Base-by-base conservation (phyloP, 1,284 basidiomycete genomes). In the Naganishia albida region DNA sequence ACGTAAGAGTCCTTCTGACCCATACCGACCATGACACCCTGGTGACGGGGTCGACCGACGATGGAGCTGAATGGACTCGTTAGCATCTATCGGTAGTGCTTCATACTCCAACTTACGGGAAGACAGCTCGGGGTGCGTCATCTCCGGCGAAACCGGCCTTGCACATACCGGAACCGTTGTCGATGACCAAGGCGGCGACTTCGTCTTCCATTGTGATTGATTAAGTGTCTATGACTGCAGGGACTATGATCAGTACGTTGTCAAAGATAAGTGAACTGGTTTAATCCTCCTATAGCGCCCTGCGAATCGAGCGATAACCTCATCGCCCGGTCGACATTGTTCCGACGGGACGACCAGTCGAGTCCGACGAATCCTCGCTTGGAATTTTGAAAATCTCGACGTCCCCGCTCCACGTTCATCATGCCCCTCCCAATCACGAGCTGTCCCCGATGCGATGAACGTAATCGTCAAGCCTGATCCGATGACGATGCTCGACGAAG, bases 1-100 rank as follows among this genome's bases (percentile, higher is more conserved):
- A 91, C 88, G 80, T 90, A 91, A 67, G 88, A 90, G 81, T 92
- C 89, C 81, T 91, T 91, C 81, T 90, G 86, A 69, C 86, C 85
- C 88, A 89, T 90, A 74, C 88, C 88, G 69, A 89, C 90, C 91
- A 93, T 93, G 71, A 93, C 90, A 84, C 90, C 90, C 81, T 89
- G 87, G 83, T 94, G 91, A 80, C 91, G 89, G 71, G 91, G 90
- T 72, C 92, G 89, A 78, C 91, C 92, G 77, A 93, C 90, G 75
- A 95, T 91, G 62, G 90, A 91, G 48, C 88, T 90, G 69, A 16
- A 54, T 3, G 26, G 63, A 64, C n/a, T n/a, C n/a, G n/a, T 43
- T 20, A 30, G 71, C 71, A 67, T 62, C 15, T 26, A 10, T 39
- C 40, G 7, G 39, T 48, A 62, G 44, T 18, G 12, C 8, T 50